Evolutionary conservation across 495 filamentous ascomycete species (phyloP).

Genomic region (Aspergillus nanangensis): DNA sequence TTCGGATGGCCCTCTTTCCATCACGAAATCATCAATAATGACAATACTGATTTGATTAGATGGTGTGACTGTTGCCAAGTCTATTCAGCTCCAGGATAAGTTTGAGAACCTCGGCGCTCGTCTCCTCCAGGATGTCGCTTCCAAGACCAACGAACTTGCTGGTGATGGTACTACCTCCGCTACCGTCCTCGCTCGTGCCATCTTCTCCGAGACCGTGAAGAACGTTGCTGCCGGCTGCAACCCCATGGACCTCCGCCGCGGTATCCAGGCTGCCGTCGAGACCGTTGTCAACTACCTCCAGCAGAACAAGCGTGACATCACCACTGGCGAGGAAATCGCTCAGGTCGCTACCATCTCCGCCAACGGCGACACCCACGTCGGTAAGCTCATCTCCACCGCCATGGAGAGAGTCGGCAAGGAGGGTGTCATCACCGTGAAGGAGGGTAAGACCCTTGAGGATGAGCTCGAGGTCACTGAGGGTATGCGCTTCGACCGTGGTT

Average conservation of each 20-base stretch:
- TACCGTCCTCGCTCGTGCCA: constrained; percentile 93
- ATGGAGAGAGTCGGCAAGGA: constrained; percentile 99
- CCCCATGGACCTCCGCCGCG: constrained; percentile 96
- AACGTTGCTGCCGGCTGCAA: constrained; percentile 99
- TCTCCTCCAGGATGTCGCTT: constrained; percentile 94
- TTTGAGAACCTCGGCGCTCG: constrained; percentile 98
- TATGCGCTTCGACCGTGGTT: constrained; percentile 99
- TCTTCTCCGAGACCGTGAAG: constrained; percentile 99
- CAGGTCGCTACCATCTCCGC: constrained; percentile 98
- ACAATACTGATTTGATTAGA: constrained; percentile 51
- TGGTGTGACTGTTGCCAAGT: constrained; percentile 91
- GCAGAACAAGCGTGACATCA: constrained; percentile 93
- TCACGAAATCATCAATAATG: constrained; percentile 3
- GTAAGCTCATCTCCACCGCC: constrained; percentile 89
- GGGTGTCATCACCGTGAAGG: constrained; percentile 99
- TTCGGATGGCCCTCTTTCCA: constrained; percentile 3
- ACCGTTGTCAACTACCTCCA: constrained; percentile 90
- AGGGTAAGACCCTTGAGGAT: constrained; percentile 97
- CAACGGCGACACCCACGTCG: constrained; percentile 95
- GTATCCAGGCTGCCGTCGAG: constrained; percentile 94
- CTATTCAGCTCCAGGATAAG: constrained; percentile 93
- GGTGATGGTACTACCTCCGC: constrained; percentile 98
- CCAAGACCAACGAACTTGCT: constrained; percentile 97
- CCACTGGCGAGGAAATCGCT: constrained; percentile 92
- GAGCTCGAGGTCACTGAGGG: constrained; percentile 99